These are phyloP conservation scores for Didymella pinodella DNA, from an alignment of 2,329 filamentous ascomycete genomes.

Conservation along the genomic window DNA sequence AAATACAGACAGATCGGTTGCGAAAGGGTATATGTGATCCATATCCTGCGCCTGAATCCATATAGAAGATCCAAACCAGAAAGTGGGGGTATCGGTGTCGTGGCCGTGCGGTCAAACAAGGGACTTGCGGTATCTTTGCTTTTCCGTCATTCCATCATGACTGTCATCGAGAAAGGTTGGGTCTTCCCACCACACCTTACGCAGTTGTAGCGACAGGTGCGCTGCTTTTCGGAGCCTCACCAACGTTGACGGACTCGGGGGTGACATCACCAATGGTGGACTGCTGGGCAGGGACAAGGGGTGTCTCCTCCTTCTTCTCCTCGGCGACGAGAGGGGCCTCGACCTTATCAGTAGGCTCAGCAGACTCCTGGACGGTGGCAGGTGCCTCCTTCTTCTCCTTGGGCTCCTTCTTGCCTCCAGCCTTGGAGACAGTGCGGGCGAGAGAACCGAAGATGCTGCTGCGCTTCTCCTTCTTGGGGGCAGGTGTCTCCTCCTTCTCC, in stretches of 20 bases:
- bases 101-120: constrained; percentile 52
- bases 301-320: constrained; percentile 42
- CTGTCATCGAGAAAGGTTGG: constrained; percentile 50
- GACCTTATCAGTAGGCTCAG: constrained; percentile 38
- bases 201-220: constrained; percentile 53
- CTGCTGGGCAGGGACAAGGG: constrained; percentile 39
- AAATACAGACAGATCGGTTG: constrained; percentile 38
- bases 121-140: constrained; percentile 50
- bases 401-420: constrained; percentile 49
- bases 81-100: constrained; percentile 46
- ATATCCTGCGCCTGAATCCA: constrained; percentile 39
- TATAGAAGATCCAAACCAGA: constrained; percentile 34
- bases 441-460: constrained; percentile 82
- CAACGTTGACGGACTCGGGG: constrained; percentile 50
- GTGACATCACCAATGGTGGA: constrained; percentile 49
- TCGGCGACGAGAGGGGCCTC: constrained; percentile 34
- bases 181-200: constrained; percentile 54
- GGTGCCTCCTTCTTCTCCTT: constrained; percentile 49
- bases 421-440: constrained; percentile 56
- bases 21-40: constrained; percentile 47
- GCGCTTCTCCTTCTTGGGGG: constrained; percentile 76
- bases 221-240: constrained; percentile 51
- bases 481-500: constrained; percentile 51
- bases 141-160: constrained; percentile 56
- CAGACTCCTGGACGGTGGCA: constrained; percentile 47